Percentiles rank a stretch among this genome's conserved stretches.
phyloP scores from a whole-genome alignment of 768 basidiomycete species.

The Lactifluus subvellereus region DNA sequence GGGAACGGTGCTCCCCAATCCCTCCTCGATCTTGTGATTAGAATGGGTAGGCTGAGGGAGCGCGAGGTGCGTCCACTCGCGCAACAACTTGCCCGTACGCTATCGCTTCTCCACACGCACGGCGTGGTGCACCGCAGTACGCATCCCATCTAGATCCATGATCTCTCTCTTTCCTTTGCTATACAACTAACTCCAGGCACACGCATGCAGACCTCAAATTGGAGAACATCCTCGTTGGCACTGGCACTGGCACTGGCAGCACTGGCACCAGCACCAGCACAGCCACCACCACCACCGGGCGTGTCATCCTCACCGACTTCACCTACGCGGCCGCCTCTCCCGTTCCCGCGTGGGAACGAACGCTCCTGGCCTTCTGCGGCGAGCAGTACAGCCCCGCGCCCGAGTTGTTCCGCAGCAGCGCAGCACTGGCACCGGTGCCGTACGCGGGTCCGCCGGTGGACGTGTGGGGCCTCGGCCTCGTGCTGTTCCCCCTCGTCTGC shows the following conservation, averaged over 20 bases:
- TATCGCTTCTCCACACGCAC: slow-evolving; percentile 5
- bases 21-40: neutral
- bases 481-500: slow-evolving; percentile 5
- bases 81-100: slow-evolving; percentile 3
- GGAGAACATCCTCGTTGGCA: neutral
- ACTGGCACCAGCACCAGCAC: neutral
- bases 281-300: neutral
- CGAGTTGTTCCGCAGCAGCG: neutral
- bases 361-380: neutral
- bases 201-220: neutral
- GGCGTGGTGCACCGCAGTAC: slow-evolving; percentile 5
- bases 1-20: neutral
- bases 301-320: neutral
- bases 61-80: neutral
- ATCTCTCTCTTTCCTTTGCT: too few species aligned
- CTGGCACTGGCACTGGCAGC: neutral
- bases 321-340: neutral
- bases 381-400: slow-evolving; percentile 1
- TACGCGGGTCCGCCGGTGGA: slow-evolving; percentile 3
- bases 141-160: neutral
- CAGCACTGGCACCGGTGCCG: slow-evolving; percentile 2
- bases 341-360: neutral
- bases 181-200: neutral
- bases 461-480: slow-evolving; percentile 7
- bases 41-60: neutral